Evolutionary conservation across 2,329 filamentous ascomycete genomes (phyloP).

Genomic region (Curvularia sp.): DNA sequence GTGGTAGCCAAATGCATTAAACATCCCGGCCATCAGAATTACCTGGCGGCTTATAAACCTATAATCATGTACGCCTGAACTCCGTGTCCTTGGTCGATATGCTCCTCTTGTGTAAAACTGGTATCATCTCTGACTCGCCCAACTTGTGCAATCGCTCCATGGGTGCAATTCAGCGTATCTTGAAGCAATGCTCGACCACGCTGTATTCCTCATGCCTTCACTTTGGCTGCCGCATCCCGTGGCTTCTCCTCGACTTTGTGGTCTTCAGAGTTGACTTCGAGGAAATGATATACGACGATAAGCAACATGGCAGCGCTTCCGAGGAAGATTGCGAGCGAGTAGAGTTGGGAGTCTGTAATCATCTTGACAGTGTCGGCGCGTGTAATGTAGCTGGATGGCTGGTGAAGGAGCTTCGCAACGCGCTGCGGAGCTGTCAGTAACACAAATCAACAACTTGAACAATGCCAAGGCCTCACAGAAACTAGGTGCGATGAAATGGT

Average conservation of each 20-base stretch:
- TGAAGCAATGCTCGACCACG: neutral
- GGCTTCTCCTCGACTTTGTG: constrained; percentile 41
- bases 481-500: neutral
- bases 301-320: constrained; percentile 89
- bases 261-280: constrained; percentile 87
- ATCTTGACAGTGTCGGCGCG: constrained; percentile 64
- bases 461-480: constrained; percentile 9
- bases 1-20: neutral
- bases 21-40: neutral
- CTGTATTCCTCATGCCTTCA: constrained; percentile 27
- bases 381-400: constrained; percentile 20
- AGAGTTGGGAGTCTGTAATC: constrained; percentile 94
- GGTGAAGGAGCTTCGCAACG: constrained; percentile 16
- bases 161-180: neutral
- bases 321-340: constrained; percentile 90
- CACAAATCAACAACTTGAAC: neutral
- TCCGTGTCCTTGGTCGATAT: constrained; percentile 5
- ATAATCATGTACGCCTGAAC: constrained; percentile 13
- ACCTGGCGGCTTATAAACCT: neutral
- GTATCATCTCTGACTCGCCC: constrained; percentile 1
- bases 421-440: constrained; percentile 28
- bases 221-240: constrained; percentile 39
- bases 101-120: neutral
- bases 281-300: constrained; percentile 94
- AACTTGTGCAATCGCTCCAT: neutral